Base-by-base conservation (phyloP, 495 filamentous ascomycete species). In the Tuber umbilicatum region DNA sequence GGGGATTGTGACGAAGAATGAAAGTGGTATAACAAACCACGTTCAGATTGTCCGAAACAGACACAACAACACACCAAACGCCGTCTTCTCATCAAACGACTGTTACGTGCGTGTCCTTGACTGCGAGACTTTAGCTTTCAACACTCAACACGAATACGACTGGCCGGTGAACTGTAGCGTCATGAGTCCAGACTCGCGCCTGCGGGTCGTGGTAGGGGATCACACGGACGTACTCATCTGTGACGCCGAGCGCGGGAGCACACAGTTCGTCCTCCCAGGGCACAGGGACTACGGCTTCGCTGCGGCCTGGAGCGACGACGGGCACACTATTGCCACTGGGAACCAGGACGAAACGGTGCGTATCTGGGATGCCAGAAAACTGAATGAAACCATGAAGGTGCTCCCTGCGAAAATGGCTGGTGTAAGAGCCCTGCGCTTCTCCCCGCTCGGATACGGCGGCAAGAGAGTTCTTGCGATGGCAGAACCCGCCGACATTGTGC, bases 241-340 rank as follows among this genome's bases (percentile, higher is more conserved):
- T 27, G 86, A 91, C 82, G 89, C 90, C 4, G 89, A 91, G 73
- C 87, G 85, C 2, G 90, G 90, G 10, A 82, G 85, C 70, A 83
- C 83, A 0, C 84, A 91, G 17, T 85, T 87, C 68, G 85, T 84
- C 1, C 86, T 97, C 5, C 83, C 84, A 5, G 90, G 90, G 5
- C 94, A 97, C 81, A 87, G 85, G 37, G 94, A 97, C 82, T 94
- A 87, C 78, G 93, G 91, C 69, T 97, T 97, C 76, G 92, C 94
- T 4, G 94, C 92, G 78, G 94, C 91, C 77, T 98, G 94, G 94
- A 90, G 93, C 7, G 91, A 92, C 35, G 92, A 97, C 83, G 94
- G 94, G 73, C 90, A 90, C 82, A 92, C 92, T 69, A 89, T 97
- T 73, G 94, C 94, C 17, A 97, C 94, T 5, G 93, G 91, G 69